Evolutionary conservation across 2,329 filamentous ascomycete genomes (phyloP).

Genomic region (Cytospora mali): DNA sequence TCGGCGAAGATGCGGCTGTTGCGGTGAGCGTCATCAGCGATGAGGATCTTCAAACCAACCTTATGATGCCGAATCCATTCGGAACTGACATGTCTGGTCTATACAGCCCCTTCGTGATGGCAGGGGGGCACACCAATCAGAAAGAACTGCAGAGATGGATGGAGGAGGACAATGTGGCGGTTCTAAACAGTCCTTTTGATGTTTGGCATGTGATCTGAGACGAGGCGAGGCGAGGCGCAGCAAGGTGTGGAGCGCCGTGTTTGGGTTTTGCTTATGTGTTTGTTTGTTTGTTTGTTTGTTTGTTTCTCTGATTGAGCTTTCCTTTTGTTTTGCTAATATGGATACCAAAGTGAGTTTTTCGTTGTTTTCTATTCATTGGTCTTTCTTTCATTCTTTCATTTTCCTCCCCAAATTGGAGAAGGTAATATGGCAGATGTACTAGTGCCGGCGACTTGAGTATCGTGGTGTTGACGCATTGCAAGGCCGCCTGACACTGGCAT

Average conservation of each 20-base stretch:
- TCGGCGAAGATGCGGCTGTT: constrained; percentile 2
- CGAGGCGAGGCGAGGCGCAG: background rate
- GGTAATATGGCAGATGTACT: no score
- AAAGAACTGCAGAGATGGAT: constrained; percentile 25
- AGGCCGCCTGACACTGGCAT: background rate
- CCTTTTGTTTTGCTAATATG: background rate
- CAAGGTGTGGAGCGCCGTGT: background rate
- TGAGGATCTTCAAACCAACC: constrained; percentile 22
- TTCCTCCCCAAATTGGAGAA: background rate
- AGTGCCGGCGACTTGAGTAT: background rate
- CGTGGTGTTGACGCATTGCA: background rate
- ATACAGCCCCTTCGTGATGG: background rate
- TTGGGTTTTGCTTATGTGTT: background rate
- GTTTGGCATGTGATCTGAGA: constrained; percentile 19
- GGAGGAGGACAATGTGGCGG: constrained; percentile 11
- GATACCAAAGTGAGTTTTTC: background rate
- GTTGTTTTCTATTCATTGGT: background rate
- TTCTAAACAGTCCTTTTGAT: constrained; percentile 3
- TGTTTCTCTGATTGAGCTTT: no score
- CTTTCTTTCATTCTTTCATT: background rate
- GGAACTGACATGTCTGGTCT: constrained; percentile 12
- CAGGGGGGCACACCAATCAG: constrained; percentile 14
- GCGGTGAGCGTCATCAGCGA: constrained; percentile 7
- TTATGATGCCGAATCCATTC: constrained; percentile 18
- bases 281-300: background rate